Evolutionary conservation across 2,329 filamentous ascomycete genomes (phyloP), one percentile per base, ranked within the genome.

Genomic region (Aspergillus ibericus): DNA sequence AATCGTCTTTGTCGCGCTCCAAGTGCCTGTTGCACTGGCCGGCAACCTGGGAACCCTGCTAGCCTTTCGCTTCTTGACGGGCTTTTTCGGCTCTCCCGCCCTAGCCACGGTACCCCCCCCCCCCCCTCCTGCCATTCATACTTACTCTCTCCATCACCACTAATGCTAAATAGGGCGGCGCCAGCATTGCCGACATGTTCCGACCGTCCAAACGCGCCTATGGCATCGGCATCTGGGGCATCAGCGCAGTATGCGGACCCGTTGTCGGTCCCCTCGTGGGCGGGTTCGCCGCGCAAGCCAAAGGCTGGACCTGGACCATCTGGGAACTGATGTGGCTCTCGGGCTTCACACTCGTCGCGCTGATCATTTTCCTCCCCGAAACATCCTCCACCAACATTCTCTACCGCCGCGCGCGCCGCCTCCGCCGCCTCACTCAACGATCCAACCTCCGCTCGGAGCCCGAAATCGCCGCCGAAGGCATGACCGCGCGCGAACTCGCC

Each of bases 341-440:
- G 0, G 80, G 76, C 0, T 83, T 85, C 0, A 69, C 85, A 38
- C 81, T 88, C 63, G 62, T 88, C 18, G 58, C 82, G 53, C 83
- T 89, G 79, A 81, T 86, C 65, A 70, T 85, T 56, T 78, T 83
- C 57, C 79, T 89, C 18, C 87, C 87, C 0, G 87, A 90, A 75
- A 90, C 88, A 0, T 83, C 77, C 55, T 72, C 80, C 0, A 74
- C 80, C 7, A 88, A 81, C 60, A 86, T 90, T 64, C 80, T 89
- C 3, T 79, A 85, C 52, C 83, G 82, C 20, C 85, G 87, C 9
- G 85, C 86, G 2, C 69, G 76, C 48, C 83, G 87, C 13, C 79
- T 90, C 5, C 81, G 87, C 53, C 82, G 81, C 64, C 71, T 82
- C 29, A 88, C 85, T 0, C 83, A 36, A 81, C 13, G 79, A 82